Base-by-base conservation (phyloP, 176 grass and related monocot genomes). In the Zoysia japonica region DNA sequence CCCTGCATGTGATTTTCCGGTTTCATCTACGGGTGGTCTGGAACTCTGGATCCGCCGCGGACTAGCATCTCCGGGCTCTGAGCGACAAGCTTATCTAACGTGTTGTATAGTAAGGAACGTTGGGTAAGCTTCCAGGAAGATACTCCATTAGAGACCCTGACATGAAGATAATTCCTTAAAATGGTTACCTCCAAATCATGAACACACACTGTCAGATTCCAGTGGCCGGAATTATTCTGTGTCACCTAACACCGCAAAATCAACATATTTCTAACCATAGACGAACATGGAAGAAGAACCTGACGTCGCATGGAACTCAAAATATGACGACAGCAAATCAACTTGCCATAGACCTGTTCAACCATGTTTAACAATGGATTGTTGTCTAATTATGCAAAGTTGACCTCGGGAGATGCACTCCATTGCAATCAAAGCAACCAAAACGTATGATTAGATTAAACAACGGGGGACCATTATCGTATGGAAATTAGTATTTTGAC, bases 281-380 rank as follows among this genome's bases (percentile, higher is more conserved):
- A 51, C n/a, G 12, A 47, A 38, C 65, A 42, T 77, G 79, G 66
- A 65, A 28, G 28, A 28, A 28, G 28, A 28, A 71, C 59, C 35
- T 77, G 72, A 87, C 79, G 72, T 17, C 48, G 65, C 65, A 57
- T 57, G 41, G 19, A 41, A 71, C 41, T 48, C 0, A 9, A 16
- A 10, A 9, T n/a, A 20, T 57, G 79, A 82, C 72, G 57, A 65
- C 72, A 59, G 42, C 60, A 1, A 15, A 85, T 71, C 41, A 73
- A 74, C 68, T 67, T 85, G 66, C 16, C 17, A 5, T 39, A 8
- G 47, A 37, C 65, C 77, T 7, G 37, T 53, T 84, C 73, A 62
- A 70, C 74, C 19, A 78, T 9, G 28, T 78, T 64, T 71, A 64
- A 64, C 46, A 70, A 70, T 42, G 8, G 6, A 37, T 55, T 50